Conservation (phyloP, 2,329 filamentous ascomycete genomes). For the Pestalotiopsis sp. region DNA sequence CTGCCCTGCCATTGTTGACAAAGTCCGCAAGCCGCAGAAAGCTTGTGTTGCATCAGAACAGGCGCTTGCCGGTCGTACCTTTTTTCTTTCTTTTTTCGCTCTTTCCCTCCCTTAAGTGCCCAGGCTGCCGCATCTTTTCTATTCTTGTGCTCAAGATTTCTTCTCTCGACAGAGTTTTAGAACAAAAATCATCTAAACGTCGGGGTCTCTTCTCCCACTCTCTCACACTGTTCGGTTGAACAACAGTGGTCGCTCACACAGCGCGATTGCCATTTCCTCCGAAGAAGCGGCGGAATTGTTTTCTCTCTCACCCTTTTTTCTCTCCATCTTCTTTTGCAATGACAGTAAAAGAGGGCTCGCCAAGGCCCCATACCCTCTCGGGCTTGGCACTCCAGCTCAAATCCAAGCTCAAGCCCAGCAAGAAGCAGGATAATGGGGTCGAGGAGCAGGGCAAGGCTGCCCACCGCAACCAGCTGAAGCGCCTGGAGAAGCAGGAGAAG, state of each 20-base stretch:
- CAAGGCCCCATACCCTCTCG: constrained; percentile 2
- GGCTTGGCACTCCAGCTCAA: constrained; percentile 5
- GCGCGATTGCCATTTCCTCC: no score
- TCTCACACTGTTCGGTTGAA: no score
- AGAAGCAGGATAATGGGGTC: background rate
- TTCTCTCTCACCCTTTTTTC: background rate
- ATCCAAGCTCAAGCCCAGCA: background rate
- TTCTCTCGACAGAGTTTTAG: background rate
- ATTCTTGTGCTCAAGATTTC: background rate
- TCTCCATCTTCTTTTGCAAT: background rate
- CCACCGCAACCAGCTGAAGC: constrained; percentile 24
- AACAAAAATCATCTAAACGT: no score
- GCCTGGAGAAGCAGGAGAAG: constrained; percentile 28
- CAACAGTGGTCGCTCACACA: no score
- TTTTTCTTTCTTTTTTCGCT: background rate
- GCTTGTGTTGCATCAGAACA: background rate
- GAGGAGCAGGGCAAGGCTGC: constrained; percentile 21
- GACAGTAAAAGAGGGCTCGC: constrained; percentile 1
- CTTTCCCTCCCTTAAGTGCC: background rate
- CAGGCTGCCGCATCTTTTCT: background rate
- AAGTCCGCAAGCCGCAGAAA: background rate
- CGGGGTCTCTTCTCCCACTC: no score
- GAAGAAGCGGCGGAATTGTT: background rate
- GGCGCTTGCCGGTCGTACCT: background rate
- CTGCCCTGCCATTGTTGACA: background rate